Evolutionary conservation across 2,329 filamentous ascomycete species (phyloP), one percentile per base, ranked within the genome.

Genomic region (Pseudogymnoascus sp.): DNA sequence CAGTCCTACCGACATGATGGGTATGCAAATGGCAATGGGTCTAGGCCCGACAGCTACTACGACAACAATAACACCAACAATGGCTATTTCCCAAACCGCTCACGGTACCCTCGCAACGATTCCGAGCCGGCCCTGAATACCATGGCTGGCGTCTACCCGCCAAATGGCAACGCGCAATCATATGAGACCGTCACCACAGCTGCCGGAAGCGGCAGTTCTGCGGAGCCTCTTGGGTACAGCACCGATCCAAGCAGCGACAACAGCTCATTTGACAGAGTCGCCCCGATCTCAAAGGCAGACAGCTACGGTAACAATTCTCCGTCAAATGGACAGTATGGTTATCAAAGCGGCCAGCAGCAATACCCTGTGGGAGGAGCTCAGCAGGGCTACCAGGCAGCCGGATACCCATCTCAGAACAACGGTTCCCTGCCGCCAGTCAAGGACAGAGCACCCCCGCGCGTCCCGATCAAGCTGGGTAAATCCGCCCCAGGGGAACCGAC

Each of bases 161-260:
- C 37, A 14, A 56, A 62, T 18, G 69, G 67, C 40, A 70, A 70
- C 44, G 71, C 73, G 40, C 69, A 69, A 42, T 94, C 91, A 1
- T 90, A 93, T 75, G 92, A 96, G 74, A 96, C 91, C 1, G 88
- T 95, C 50, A 89, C 89, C 38, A 91, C 90, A 11, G 88, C 87
- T 65, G 85, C 86, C 10, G 87, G 86, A 21, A 90, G 86, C 70
- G 89, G 86, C 60, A 89, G 84, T 68, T 85, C 87, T 66, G 85
- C 79, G 62, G 92, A 96, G 64, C 86, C 86, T 11, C 87, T 84
- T 72, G 87, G 86, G 63, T 92, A 94, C 74, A 87, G 88, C 67
- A 96, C 91, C 65, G 92, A 96, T 72, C 92, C 90, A 44, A 78
- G 90, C 77, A 96, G 92, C 72, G 90, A 96, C 72, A 96, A 96